Evolutionary conservation across 352 stramenopile genomes (phyloP).

Genomic region (Globisporangium abappressorium): DNA sequence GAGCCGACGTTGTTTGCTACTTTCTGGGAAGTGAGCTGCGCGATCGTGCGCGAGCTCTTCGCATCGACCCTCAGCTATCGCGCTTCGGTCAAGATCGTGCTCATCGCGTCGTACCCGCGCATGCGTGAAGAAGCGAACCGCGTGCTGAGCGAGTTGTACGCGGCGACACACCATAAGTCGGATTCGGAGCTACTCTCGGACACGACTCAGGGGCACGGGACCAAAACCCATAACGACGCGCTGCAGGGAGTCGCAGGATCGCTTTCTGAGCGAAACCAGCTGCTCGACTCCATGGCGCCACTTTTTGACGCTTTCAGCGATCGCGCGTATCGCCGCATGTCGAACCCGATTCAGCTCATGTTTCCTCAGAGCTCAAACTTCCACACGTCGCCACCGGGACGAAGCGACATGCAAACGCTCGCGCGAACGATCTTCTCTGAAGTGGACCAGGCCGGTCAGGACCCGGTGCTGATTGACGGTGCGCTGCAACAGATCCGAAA

Average conservation of each 20-base stretch:
- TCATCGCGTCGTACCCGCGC: constrained; percentile 76
- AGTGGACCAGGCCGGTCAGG: constrained; percentile 60
- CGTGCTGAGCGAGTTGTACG: constrained; percentile 58
- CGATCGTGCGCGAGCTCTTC: constrained; percentile 74
- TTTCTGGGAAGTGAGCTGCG: constrained; percentile 84
- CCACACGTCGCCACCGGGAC: constrained; percentile 73
- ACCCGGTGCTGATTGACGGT: constrained; percentile 53
- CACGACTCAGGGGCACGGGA: background rate
- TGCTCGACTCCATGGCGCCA: constrained; percentile 68
- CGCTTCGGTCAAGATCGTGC: constrained; percentile 54
- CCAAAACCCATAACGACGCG: constrained; percentile 18
- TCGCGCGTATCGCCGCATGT: constrained; percentile 53
- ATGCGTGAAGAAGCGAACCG: constrained; percentile 73
- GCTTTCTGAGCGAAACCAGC: constrained; percentile 45
- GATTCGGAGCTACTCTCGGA: constrained; percentile 26
- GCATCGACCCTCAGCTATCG: constrained; percentile 55
- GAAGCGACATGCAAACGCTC: constrained; percentile 82
- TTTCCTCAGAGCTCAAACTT: constrained; percentile 84
- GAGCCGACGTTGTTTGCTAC: constrained; percentile 80
- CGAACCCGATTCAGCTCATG: constrained; percentile 84
- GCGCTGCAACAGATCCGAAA: constrained; percentile 62
- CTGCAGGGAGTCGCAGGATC: constrained; percentile 39
- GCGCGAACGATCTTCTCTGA: constrained; percentile 70
- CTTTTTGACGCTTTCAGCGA: constrained; percentile 75
- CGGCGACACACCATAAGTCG: constrained; percentile 37